phyloP scores from a whole-genome alignment of 768 basidiomycete genomes.

The Mycena olivaceomarginata region DNA sequence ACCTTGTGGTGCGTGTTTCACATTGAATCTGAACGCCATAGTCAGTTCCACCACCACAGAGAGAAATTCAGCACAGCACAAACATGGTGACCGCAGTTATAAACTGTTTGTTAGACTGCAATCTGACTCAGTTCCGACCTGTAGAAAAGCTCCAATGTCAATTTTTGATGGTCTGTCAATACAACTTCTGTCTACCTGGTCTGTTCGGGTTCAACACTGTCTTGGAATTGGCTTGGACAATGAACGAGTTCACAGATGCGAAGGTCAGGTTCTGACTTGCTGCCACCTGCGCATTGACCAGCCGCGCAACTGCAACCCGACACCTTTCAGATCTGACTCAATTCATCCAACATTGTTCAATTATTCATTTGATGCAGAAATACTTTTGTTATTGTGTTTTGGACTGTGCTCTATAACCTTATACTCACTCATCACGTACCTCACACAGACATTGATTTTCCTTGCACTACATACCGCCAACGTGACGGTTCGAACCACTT shows the following conservation, averaged over 20 bases:
- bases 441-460: too few species aligned
- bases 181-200: constrained; percentile 56
- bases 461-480: too few species aligned
- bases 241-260: constrained; percentile 69
- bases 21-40: constrained; percentile 60
- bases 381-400: too few species aligned
- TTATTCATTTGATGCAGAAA: too few species aligned
- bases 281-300: constrained; percentile 70
- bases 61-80: constrained; percentile 41
- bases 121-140: constrained; percentile 72
- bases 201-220: constrained; percentile 67
- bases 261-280: constrained; percentile 73
- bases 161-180: not conserved
- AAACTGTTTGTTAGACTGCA: constrained; percentile 72
- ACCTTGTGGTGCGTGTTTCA: constrained; percentile 78
- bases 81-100: constrained; percentile 74
- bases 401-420: too few species aligned
- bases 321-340: too few species aligned
- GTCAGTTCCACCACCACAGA: constrained; percentile 10
- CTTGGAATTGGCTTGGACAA: constrained; percentile 73
- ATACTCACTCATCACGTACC: too few species aligned
- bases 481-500: too few species aligned
- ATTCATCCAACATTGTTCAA: too few species aligned
- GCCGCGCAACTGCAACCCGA: too few species aligned
- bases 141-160: constrained; percentile 17